Percentiles rank a stretch among this genome's conserved stretches.
Conservation (phyloP, 805 yeast genomes). For the Yarrowia sp. region DNA sequence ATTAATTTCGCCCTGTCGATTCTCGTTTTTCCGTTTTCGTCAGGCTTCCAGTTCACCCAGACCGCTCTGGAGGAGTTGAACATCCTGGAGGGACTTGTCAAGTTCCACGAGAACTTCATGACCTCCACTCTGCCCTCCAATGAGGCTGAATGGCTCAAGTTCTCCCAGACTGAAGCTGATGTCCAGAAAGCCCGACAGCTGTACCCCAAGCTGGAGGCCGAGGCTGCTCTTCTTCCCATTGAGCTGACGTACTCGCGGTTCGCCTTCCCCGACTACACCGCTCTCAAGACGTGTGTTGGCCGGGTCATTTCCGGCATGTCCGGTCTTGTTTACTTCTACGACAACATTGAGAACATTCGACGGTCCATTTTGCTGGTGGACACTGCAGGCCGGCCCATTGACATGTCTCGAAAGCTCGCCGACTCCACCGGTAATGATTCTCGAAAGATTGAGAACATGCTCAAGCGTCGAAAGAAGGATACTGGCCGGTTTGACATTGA, state of each 20-base stretch:
- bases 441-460: not conserved
- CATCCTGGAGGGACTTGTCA: not conserved
- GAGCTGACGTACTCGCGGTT: slow-evolving; percentile 15
- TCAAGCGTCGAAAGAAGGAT: slow-evolving; percentile 16
- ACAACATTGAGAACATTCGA: slow-evolving; percentile 17
- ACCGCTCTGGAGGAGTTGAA: not conserved
- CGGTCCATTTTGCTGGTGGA: slow-evolving; percentile 1
- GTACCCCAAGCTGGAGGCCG: slow-evolving; percentile 32
- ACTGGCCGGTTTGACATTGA: not conserved
- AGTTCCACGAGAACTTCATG: slow-evolving; percentile 6
- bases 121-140: slow-evolving; percentile 12
- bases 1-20: not conserved
- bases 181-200: slow-evolving; percentile 3
- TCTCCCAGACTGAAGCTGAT: not conserved
- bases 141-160: slow-evolving; percentile 6
- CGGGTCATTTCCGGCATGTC: slow-evolving; percentile 5
- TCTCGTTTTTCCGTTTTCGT: slow-evolving; percentile 4
- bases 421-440: slow-evolving; percentile 16
- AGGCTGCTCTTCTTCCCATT: slow-evolving; percentile 31
- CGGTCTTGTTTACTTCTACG: slow-evolving; percentile 9
- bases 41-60: slow-evolving; percentile 1
- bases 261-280: slow-evolving; percentile 3
- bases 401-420: slow-evolving; percentile 6
- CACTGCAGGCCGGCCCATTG: not conserved
- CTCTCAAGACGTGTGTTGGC: not conserved